Evolutionary conservation across 2,329 filamentous ascomycete species (phyloP), one percentile per base, ranked within the genome.

Genomic region (Stagonosporopsis rhizophila): DNA sequence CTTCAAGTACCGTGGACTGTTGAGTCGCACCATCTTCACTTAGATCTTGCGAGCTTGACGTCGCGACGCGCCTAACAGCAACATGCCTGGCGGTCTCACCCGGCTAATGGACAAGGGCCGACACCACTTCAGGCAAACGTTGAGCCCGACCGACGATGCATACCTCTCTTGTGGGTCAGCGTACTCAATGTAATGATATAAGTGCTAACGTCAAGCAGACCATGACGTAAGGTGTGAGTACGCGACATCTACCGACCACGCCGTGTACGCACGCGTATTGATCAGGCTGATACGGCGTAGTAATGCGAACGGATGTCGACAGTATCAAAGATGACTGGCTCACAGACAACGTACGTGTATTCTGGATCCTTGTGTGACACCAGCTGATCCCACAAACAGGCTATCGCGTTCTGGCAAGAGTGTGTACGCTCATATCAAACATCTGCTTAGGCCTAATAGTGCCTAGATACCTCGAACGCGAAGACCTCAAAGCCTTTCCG

Each of bases 361-460:
- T 28, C 25, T 20, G 27, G 5, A n/a, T 17, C 15, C 28, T 17
- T 35, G 19, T 19, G 19, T 27, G n/a, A 40, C 45, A 32, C 2
- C 39, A 44, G 40, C 59, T 58, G 45, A 64, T 49, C 22, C 38
- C 39, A n/a, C 38, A 23, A 17, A 19, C 48, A 94, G 90, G 93
- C 92, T 67, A 98, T 99, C 65, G 89, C 92, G 46, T 98, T 99
- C 75, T 99, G 95, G 94, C 91, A 98, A 83, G 94, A 98, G 84
- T 96, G 87, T 38, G 55, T 41, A 55, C 57, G 27, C 55, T 9
- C 8, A 15, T 40, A 34, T 30, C 19, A 4, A 15, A 9, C 23
- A 15, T 38, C 32, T 15, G 15, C 42, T 9, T 32, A 39, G 46
- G 53, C 44, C 53, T 59, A 23, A 49, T 45, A 44, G 27, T 7